Percentiles rank a stretch among this genome's conserved stretches.
Evolutionary conservation across 2,329 filamentous ascomycete genomes (phyloP).

Genomic region (Leptoxyphium fumago): DNA sequence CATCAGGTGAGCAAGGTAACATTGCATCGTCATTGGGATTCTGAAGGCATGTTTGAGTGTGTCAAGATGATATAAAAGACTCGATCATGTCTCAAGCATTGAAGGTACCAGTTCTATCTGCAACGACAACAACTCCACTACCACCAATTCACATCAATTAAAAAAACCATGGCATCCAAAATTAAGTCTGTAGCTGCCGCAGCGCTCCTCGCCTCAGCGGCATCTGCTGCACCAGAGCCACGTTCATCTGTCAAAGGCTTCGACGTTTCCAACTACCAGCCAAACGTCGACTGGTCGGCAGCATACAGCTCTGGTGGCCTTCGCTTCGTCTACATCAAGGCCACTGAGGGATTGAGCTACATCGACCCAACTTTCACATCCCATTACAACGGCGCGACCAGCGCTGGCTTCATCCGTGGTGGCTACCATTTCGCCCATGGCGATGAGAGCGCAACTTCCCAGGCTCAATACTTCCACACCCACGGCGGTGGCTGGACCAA

Average conservation of each 20-base stretch:
- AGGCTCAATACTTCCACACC: conserved; percentile 38
- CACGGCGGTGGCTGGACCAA: conserved; percentile 40
- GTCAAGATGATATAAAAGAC: too few species aligned
- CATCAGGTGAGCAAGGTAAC: not conserved
- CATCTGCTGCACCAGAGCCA: conserved; percentile 2
- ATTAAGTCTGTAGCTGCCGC: not conserved
- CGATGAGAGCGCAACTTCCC: conserved; percentile 24
- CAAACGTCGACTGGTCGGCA: conserved; percentile 16
- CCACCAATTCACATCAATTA: too few species aligned
- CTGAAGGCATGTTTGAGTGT: too few species aligned
- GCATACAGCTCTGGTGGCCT: conserved; percentile 19
- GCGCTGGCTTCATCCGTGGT: conserved; percentile 38
- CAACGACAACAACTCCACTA: too few species aligned
- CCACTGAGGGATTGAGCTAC: conserved; percentile 1
- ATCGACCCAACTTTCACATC: conserved; percentile 25
- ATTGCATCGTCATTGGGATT: not conserved
- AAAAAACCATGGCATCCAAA: not conserved
- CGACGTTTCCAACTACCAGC: conserved; percentile 22
- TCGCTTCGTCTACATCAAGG: conserved; percentile 23
- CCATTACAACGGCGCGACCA: conserved; percentile 37
- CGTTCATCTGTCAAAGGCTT: conserved; percentile 17
- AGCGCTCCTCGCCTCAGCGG: conserved; percentile 2
- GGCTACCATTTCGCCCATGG: conserved; percentile 43
- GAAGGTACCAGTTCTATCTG: too few species aligned
- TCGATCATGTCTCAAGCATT: too few species aligned